Evolutionary conservation across 2,329 filamentous ascomycete species (phyloP).

Genomic region (Tolypocladium ophioglossoides): DNA sequence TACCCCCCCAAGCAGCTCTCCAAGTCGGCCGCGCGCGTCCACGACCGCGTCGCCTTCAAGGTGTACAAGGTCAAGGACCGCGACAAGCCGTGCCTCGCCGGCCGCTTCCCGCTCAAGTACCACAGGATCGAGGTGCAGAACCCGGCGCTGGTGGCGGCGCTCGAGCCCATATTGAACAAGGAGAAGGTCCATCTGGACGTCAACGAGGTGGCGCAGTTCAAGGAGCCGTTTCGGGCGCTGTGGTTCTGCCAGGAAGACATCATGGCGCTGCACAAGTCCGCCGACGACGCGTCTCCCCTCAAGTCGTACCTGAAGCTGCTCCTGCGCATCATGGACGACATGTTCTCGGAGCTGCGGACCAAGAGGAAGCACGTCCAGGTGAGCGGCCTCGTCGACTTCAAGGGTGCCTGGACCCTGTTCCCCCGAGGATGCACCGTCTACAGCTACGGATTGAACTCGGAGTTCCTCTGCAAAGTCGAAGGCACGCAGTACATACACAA

Average conservation of each 20-base stretch:
- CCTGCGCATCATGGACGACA: slow-evolving; percentile 28
- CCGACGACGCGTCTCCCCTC: slow-evolving; percentile 15
- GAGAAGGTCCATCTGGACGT: slow-evolving; percentile 28
- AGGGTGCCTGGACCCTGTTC: slow-evolving; percentile 33
- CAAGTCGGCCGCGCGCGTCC: slow-evolving; percentile 22
- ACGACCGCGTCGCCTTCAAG: slow-evolving; percentile 32
- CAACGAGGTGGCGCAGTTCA: slow-evolving; percentile 24
- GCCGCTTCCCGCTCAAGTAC: slow-evolving; percentile 26
- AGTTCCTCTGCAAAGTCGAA: slow-evolving; percentile 29
- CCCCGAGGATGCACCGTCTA: slow-evolving; percentile 27
- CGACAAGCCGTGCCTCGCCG: slow-evolving; percentile 26
- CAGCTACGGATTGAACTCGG: slow-evolving; percentile 26
- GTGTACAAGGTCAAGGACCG: slow-evolving; percentile 35
- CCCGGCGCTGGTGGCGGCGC: slow-evolving; percentile 25
- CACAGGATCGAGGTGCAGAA: slow-evolving; percentile 33
- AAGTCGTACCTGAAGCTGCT: slow-evolving; percentile 29
- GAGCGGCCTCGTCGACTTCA: slow-evolving; percentile 28
- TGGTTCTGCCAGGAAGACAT: slow-evolving; percentile 36
- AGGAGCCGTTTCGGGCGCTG: slow-evolving; percentile 27
- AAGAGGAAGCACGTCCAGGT: slow-evolving; percentile 24
- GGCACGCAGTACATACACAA: slow-evolving; percentile 18
- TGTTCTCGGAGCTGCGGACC: slow-evolving; percentile 28
- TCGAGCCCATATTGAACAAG: slow-evolving; percentile 31
- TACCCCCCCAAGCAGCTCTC: slow-evolving; percentile 31
- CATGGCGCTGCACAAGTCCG: slow-evolving; percentile 17